phyloP scores from a whole-genome alignment of 2,329 filamentous ascomycete genomes.

The Penicillium sp. region DNA sequence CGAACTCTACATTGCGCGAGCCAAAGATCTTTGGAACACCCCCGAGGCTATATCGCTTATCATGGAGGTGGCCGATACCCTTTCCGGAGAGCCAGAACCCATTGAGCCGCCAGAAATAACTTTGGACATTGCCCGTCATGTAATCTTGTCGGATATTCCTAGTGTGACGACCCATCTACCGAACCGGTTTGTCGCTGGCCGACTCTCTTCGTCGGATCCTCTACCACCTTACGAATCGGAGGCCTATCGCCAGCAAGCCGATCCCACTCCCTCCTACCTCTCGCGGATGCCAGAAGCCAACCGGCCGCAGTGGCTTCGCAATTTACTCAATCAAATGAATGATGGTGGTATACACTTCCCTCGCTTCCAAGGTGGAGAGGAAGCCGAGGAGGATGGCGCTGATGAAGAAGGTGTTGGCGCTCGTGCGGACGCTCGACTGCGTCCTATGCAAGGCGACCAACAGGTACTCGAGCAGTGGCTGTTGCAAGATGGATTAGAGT shows the following conservation, averaged over 20 bases:
- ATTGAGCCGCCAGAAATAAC: constrained; percentile 53
- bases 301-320: constrained; percentile 41
- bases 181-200: constrained; percentile 62
- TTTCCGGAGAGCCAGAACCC: constrained; percentile 49
- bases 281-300: constrained; percentile 36
- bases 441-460: constrained; percentile 32
- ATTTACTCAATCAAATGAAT: constrained; percentile 42
- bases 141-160: constrained; percentile 76
- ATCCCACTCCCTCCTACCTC: constrained; percentile 38
- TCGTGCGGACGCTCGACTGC: constrained; percentile 15
- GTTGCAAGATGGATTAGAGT: constrained; percentile 36
- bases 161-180: constrained; percentile 73
- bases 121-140: constrained; percentile 70
- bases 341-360: constrained; percentile 34
- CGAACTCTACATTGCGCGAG: constrained; percentile 74
- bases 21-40: constrained; percentile 86
- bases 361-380: constrained; percentile 25
- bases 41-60: constrained; percentile 71
- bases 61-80: constrained; percentile 67
- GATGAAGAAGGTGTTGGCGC: constrained; percentile 15
- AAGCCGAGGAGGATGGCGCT: constrained; percentile 14
- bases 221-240: constrained; percentile 68
- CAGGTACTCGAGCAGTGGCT: constrained; percentile 39
- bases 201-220: constrained; percentile 79
- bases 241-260: constrained; percentile 39